These are phyloP conservation scores for Micromonas pusilla DNA, from an alignment of 139 green algal species.

Conservation along the genomic window DNA sequence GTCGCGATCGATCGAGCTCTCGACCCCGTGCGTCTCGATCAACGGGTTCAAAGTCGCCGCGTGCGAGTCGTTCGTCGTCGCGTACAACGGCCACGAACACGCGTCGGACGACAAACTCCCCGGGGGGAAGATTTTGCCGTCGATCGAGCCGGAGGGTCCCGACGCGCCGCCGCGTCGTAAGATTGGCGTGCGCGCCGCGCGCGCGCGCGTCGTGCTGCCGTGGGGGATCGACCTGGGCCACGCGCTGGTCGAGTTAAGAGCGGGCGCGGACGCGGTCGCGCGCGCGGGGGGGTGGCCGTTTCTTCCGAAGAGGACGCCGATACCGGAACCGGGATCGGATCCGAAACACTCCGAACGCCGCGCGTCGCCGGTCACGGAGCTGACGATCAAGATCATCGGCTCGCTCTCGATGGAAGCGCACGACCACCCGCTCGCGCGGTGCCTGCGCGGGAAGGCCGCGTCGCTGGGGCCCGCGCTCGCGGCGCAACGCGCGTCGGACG, in stretches of 20 bases:
- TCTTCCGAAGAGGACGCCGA: neutral
- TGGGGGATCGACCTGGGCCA: conserved; percentile 1
- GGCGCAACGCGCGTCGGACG: neutral
- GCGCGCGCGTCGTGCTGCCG: neutral
- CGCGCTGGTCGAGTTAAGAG: neutral
- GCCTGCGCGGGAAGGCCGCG: neutral
- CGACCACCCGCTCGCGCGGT: neutral
- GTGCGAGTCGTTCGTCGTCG: neutral
- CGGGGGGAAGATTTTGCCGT: too few species aligned
- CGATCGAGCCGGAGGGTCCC: neutral
- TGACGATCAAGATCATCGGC: neutral
- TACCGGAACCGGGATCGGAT: neutral
- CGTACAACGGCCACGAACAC: neutral
- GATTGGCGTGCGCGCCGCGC: neutral
- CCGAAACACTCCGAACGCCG: neutral
- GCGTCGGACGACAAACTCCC: too few species aligned
- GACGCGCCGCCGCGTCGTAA: neutral
- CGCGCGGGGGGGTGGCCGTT: neutral
- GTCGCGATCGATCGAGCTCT: too few species aligned
- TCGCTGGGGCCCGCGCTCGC: neutral
- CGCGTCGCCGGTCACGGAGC: neutral
- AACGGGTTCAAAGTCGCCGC: neutral
- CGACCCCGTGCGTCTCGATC: neutral
- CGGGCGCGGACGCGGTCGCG: neutral
- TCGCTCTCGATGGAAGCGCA: neutral